These are phyloP conservation scores for Metarhizium sp. DNA, from an alignment of 2,329 filamentous ascomycete genomes.

Conservation along the genomic window DNA sequence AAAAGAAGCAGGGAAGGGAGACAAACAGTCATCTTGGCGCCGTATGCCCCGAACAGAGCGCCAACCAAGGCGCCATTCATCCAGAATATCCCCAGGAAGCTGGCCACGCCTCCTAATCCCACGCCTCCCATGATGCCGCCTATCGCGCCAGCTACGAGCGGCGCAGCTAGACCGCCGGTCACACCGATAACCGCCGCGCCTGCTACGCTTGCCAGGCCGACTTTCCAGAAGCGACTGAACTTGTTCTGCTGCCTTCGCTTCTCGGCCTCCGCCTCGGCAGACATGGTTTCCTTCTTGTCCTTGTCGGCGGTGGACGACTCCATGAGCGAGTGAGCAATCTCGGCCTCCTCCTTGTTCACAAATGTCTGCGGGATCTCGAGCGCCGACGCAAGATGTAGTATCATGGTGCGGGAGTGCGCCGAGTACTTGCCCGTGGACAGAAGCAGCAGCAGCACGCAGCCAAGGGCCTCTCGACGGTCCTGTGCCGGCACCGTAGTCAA, in stretches of 20 bases:
- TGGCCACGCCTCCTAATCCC: constrained; percentile 75
- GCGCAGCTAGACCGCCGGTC: constrained; percentile 83
- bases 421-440: constrained; percentile 67
- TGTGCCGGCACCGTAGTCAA: constrained; percentile 46
- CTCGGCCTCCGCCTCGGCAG: constrained; percentile 66
- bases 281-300: constrained; percentile 41
- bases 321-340: constrained; percentile 67
- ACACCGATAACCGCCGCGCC: constrained; percentile 87
- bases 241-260: constrained; percentile 65
- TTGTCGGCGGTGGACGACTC: constrained; percentile 46
- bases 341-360: constrained; percentile 60
- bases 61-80: constrained; percentile 81
- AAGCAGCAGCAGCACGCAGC: constrained; percentile 60
- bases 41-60: constrained; percentile 80
- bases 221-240: constrained; percentile 71
- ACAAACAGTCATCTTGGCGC: constrained; percentile 58
- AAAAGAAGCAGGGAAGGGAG: neutral
- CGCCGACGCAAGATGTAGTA: constrained; percentile 59
- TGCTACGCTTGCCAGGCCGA: constrained; percentile 78
- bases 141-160: constrained; percentile 76
- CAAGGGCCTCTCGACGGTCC: constrained; percentile 55
- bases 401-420: constrained; percentile 60
- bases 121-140: constrained; percentile 79
- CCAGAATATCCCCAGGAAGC: constrained; percentile 77
- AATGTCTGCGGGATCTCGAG: constrained; percentile 52